Percentiles rank a stretch among this genome's conserved stretches.
These are phyloP conservation scores for Chlamydomonas reinhardtii DNA, from an alignment of 163 green algal genomes.

Conservation along the genomic window DNA sequence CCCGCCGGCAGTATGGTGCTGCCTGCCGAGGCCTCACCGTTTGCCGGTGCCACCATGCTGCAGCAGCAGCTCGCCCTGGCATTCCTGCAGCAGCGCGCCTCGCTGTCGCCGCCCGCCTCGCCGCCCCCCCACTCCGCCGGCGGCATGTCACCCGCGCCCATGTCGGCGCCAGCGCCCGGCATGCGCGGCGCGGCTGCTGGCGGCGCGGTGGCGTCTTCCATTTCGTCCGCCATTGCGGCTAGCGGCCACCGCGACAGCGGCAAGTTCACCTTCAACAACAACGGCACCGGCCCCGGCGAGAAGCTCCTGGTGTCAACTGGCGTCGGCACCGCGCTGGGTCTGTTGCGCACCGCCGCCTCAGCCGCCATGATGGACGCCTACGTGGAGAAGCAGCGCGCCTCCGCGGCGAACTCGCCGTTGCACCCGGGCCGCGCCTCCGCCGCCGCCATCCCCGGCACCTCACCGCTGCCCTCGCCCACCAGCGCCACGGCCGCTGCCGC, in stretches of 20 bases:
- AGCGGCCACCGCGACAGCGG: not conserved
- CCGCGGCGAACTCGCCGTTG: not conserved
- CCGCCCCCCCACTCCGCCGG: not conserved
- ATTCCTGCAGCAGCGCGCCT: not conserved
- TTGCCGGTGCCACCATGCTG: not conserved
- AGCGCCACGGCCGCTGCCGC: no score
- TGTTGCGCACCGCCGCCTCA: not conserved
- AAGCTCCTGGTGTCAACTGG: no score
- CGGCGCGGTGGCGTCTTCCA: not conserved
- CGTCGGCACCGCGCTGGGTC: no score
- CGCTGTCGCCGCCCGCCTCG: not conserved
- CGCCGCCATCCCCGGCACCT: not conserved
- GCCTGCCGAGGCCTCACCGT: not conserved
- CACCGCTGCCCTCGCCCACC: no score
- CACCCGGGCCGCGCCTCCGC: constrained; percentile 4
- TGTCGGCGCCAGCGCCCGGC: no score
- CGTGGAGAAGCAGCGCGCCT: no score
- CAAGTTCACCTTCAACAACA: not conserved
- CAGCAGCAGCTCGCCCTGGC: not conserved
- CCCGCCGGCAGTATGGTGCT: no score
- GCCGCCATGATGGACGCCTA: not conserved
- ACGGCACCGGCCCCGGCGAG: no score
- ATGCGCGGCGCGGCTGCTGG: no score
- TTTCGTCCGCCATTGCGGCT: not conserved
- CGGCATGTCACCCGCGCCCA: not conserved